A percentile compares a stretch with the other conserved stretches of the same genome.
Evolutionary conservation across 208 protist species (phyloP).

Genomic region (Acanthamoeba castellanii): DNA sequence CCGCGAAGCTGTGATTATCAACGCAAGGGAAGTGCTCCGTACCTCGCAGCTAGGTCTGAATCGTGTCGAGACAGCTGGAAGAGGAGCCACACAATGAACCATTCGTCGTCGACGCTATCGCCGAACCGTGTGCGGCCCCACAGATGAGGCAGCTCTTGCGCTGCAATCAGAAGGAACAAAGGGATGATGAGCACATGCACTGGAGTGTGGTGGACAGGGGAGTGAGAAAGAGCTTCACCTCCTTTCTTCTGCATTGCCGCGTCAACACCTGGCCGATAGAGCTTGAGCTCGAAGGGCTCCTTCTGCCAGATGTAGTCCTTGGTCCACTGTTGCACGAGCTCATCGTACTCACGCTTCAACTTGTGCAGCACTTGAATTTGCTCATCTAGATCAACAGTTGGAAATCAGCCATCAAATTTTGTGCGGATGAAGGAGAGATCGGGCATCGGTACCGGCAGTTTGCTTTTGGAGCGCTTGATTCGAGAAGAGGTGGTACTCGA

Average conservation of each 20-base stretch:
- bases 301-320: slow-evolving; percentile 69
- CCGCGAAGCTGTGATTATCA: not conserved
- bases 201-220: too few species aligned
- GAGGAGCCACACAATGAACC: slow-evolving; percentile 85
- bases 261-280: not conserved
- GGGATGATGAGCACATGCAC: not conserved
- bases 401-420: not conserved
- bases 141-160: slow-evolving; percentile 49
- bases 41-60: slow-evolving; percentile 61
- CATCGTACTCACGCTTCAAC: not conserved
- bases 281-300: slow-evolving; percentile 20
- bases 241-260: not conserved
- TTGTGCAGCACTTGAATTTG: not conserved
- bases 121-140: slow-evolving; percentile 65
- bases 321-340: slow-evolving; percentile 18
- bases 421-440: not conserved
- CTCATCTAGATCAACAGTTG: not conserved
- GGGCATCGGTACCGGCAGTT: not conserved
- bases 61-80: slow-evolving; percentile 72
- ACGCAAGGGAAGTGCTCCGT: not conserved
- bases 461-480: not conserved
- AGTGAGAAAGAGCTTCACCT: not conserved
- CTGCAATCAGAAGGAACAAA: not conserved
- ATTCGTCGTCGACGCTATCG: slow-evolving; percentile 86
- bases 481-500: not conserved